phyloP scores from a whole-genome alignment of 495 filamentous ascomycete species.

The Haplographium delicatum region DNA sequence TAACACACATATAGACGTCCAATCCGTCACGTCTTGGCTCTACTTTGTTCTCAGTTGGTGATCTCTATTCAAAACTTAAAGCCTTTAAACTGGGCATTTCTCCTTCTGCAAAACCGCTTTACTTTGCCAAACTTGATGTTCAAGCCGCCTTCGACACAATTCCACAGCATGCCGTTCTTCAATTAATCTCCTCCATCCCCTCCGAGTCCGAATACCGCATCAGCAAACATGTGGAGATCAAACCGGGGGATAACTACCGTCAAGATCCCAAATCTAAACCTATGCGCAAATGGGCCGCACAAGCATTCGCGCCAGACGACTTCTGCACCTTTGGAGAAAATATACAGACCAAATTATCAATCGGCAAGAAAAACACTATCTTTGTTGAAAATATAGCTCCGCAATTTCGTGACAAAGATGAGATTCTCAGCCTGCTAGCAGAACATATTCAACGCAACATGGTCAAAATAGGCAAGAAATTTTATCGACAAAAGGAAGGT shows the following conservation, averaged over 20 bases:
- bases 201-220: constrained; percentile 65
- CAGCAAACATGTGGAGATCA: constrained; percentile 68
- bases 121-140: constrained; percentile 91
- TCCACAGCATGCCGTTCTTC: constrained; percentile 69
- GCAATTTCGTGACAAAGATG: constrained; percentile 45
- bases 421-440: constrained; percentile 63
- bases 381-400: constrained; percentile 63
- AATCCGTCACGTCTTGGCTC: constrained; percentile 63
- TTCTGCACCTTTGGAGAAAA: constrained; percentile 48
- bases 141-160: constrained; percentile 93
- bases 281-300: constrained; percentile 58
- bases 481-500: constrained; percentile 79
- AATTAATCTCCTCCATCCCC: constrained; percentile 55
- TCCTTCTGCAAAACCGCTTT: constrained; percentile 36
- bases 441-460: constrained; percentile 79
- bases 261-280: constrained; percentile 35
- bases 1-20: constrained; percentile 34
- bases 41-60: constrained; percentile 72
- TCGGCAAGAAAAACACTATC: constrained; percentile 58
- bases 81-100: constrained; percentile 50
- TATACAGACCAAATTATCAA: constrained; percentile 41
- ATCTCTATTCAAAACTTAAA: constrained; percentile 74
- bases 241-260: constrained; percentile 32
- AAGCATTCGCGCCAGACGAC: constrained; percentile 48
- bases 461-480: constrained; percentile 84